Base-by-base conservation (phyloP, 1,139 yeast genomes). In the Eremothecium cymbalariae region DNA sequence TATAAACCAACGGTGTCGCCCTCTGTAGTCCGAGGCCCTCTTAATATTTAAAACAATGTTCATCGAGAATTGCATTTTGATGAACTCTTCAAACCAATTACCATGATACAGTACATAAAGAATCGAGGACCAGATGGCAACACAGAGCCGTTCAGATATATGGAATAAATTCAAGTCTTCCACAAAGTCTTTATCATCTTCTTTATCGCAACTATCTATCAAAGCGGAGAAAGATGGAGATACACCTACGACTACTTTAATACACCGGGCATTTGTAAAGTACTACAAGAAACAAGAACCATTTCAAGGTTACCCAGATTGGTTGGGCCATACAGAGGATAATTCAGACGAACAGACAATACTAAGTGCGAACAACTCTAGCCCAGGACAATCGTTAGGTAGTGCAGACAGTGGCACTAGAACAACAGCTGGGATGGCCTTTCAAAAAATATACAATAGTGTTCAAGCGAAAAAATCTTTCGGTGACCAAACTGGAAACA, bases 191-290 rank as follows among this genome's bases (percentile, higher is more conserved):
- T 27, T 55, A 11, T 53, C 58, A 2, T 38, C 53, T 1, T 53
- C 59, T 5, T 38, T 55, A 17, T 38, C 52, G 4, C 48, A 50
- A 9, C 36, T 51, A 6, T 54, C 62, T 1, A 37, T 57, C 2
- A 53, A 57, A 31, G 38, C 59, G 8, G 68, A 63, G 32, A 54
- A 55, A 13, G 68, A 63, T 41, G 67, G 68, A 7, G 64, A 62
- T 32, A 34, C 57, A 1, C 48, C 52, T 1, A 58, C 57, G 3
- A 33, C 59, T 4, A 63, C 68, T 1, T 40, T 62, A 9, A 55
- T 63, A 4, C 67, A 63, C 41, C 62, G 60, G 38, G 60, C 66
- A 0, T 33, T 63, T 8, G 64, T 62, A 4, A 50, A 50, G 15
- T 55, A 51, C 36, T 63, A 60, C 35, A 41, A 52, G 21, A 42